Evolutionary conservation across 441 rosid genomes (phyloP).

Genomic region (Rhodomyrtus psidioides): DNA sequence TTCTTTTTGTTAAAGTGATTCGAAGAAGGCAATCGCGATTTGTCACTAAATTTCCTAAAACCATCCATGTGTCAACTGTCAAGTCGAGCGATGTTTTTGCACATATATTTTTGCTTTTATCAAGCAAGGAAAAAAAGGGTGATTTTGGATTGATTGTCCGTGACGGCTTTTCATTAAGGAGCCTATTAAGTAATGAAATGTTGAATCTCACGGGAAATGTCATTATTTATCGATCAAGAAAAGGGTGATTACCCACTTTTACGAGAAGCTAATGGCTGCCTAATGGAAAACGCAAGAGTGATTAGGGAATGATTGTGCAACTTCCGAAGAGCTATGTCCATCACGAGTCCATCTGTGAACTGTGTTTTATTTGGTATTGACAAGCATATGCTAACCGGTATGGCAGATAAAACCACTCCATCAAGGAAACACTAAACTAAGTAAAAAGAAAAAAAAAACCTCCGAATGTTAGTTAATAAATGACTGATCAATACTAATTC

Average conservation of each 20-base stretch:
- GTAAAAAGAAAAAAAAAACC: not conserved
- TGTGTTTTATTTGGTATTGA: not conserved
- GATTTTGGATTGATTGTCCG: not conserved
- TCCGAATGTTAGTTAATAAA: not conserved
- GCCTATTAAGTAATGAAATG: too few species aligned
- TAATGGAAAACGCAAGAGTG: not conserved
- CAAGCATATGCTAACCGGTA: not conserved
- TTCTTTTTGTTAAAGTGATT: not conserved
- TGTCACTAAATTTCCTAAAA: not conserved
- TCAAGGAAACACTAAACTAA: not conserved
- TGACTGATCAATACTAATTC: too few species aligned
- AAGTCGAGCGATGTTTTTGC: too few species aligned
- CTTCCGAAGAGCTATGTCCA: not conserved
- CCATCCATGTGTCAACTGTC: not conserved
- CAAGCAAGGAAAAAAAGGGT: not conserved
- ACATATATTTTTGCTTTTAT: not conserved
- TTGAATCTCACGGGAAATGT: not conserved
- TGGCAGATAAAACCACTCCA: not conserved
- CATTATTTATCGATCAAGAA: not conserved
- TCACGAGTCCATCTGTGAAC: not conserved
- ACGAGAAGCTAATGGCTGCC: not conserved
- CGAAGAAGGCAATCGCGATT: not conserved
- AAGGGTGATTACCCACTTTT: not conserved
- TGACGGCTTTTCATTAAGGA: too few species aligned
- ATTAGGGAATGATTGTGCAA: not conserved